phyloP scores from a whole-genome alignment of 768 basidiomycete genomes.

The Boletus edulis region DNA sequence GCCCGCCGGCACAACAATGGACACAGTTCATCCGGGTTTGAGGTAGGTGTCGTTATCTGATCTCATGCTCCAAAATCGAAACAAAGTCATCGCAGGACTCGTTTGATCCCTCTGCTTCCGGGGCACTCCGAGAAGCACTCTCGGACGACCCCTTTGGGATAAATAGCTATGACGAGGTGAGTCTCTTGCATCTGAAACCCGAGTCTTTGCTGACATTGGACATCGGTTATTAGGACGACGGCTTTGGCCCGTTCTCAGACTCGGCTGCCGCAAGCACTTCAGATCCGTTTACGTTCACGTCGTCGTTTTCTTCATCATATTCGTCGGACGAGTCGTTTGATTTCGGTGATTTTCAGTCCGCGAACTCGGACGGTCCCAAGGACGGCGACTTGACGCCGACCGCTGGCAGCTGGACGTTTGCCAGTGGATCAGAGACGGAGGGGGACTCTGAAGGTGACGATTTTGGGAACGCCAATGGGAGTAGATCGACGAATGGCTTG shows the following conservation, averaged over 20 bases:
- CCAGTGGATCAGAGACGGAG: conserved; percentile 38
- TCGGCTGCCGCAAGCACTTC: conserved; percentile 44
- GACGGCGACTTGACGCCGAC: conserved; percentile 59
- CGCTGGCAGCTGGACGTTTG: conserved; percentile 68
- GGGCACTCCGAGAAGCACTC: conserved; percentile 34
- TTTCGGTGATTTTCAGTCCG: conserved; percentile 77
- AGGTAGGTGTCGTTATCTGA: conserved; percentile 42
- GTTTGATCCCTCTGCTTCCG: conserved; percentile 41
- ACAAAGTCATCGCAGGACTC: conserved; percentile 40
- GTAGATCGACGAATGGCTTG: conserved; percentile 15
- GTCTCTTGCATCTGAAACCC: background rate
- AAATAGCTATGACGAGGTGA: conserved; percentile 50
- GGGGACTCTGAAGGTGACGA: conserved; percentile 33
- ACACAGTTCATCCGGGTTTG: conserved; percentile 50
- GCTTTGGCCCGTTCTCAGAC: conserved; percentile 83
- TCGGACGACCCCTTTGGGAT: conserved; percentile 49
- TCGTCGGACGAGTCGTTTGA: conserved; percentile 72
- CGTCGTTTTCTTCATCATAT: conserved; percentile 48
- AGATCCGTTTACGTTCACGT: conserved; percentile 53
- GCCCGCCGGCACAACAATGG: conserved; percentile 47
- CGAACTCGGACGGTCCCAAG: conserved; percentile 23
- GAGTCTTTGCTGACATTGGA: background rate
- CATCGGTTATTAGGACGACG: conserved; percentile 44
- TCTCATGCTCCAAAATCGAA: background rate
- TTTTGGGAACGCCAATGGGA: conserved; percentile 20